Conservation (phyloP, 495 filamentous ascomycete species). For the Hypomontagnella submonticulosa region DNA sequence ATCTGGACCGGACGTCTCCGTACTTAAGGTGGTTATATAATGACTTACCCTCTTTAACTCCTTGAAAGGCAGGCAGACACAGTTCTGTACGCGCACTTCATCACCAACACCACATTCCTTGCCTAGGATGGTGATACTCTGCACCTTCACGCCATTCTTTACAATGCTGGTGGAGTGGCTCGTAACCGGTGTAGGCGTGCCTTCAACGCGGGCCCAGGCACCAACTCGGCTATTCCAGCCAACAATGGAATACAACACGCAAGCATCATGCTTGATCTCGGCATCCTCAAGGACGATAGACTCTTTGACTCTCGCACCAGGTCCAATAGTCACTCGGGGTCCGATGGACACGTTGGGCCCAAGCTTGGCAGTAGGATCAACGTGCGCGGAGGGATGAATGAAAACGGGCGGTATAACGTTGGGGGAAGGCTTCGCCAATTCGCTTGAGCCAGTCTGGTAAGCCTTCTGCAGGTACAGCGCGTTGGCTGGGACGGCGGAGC, state of each 20-base stretch:
- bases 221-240: constrained; percentile 97
- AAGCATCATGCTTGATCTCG: constrained; percentile 97
- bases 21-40: constrained; percentile 1
- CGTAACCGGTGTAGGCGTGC: constrained; percentile 86
- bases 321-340: constrained; percentile 82
- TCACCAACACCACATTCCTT: constrained; percentile 96
- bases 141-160: constrained; percentile 98
- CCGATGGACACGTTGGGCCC: constrained; percentile 97
- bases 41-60: constrained; percentile 95
- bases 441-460: constrained; percentile 81
- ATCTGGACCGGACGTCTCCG: background rate
- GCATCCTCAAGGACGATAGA: constrained; percentile 93
- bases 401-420: constrained; percentile 94
- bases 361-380: constrained; percentile 95
- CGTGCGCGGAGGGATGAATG: constrained; percentile 93
- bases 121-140: constrained; percentile 97
- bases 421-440: constrained; percentile 84
- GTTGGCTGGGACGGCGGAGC: constrained; percentile 96
- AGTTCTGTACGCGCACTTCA: constrained; percentile 97
- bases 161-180: constrained; percentile 95
- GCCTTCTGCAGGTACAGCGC: constrained; percentile 97
- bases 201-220: constrained; percentile 97
- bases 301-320: constrained; percentile 94
- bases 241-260: constrained; percentile 95
- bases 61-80: constrained; percentile 97